Conservation (phyloP, 495 filamentous ascomycete genomes). For the Diplogelasinospora grovesii region DNA sequence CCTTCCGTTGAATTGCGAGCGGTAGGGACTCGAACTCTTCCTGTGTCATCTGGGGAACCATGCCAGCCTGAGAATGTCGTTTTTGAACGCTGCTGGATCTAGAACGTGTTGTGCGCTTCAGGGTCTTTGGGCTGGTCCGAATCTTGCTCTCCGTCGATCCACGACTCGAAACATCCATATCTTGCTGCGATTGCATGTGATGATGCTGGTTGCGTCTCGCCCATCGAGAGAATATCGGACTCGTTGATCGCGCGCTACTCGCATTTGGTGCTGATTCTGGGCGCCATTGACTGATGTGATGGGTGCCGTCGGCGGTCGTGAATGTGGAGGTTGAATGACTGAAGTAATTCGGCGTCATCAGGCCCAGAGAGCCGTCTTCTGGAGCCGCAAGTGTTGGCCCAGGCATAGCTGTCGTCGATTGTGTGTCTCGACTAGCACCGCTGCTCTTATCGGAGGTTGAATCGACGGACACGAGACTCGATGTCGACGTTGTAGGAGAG, state of each 20-base stretch:
- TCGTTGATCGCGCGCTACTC: constrained; percentile 14
- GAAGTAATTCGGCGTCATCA: constrained; percentile 9
- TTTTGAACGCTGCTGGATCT: constrained; percentile 20
- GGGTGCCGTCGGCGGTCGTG: constrained; percentile 2
- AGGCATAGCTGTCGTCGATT: constrained; percentile 18
- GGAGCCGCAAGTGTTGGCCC: constrained; percentile 14
- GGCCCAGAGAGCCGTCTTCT: constrained; percentile 4
- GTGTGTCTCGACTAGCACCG: constrained; percentile 6
- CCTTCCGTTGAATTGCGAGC: constrained; percentile 51
- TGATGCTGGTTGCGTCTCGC: constrained; percentile 20
- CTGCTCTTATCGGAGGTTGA: constrained; percentile 9
- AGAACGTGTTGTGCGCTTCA: constrained; percentile 17
- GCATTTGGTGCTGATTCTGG: constrained; percentile 20
- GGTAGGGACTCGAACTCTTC: constrained; percentile 46
- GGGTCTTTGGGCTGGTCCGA: constrained; percentile 10
- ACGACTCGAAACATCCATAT: constrained; percentile 4
- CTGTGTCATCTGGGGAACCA: constrained; percentile 27
- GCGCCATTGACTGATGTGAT: constrained; percentile 10
- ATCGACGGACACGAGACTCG: constrained; percentile 14
- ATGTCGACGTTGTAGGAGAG: constrained; percentile 23
- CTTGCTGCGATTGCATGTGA: constrained; percentile 6
- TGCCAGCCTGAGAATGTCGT: constrained; percentile 15
- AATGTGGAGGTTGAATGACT: constrained; percentile 2
- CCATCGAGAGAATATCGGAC: constrained; percentile 25
- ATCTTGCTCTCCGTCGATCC: constrained; percentile 15